Evolutionary conservation across 371 early-diverging fungal genomes (phyloP).

Genomic region (Haplosporangium sp.): DNA sequence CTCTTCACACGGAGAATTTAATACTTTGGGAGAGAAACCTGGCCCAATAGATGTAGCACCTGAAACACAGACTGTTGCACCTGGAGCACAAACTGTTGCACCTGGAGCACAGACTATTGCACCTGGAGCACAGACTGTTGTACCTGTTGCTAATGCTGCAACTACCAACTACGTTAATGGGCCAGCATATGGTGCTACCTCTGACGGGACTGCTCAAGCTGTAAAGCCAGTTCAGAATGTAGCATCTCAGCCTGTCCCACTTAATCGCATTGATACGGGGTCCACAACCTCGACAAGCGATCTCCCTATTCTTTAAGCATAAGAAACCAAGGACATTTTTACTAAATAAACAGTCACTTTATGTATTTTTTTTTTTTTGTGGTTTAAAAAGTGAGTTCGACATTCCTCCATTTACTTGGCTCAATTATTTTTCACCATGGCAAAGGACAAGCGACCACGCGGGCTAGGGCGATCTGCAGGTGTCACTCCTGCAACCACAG

Average conservation of each 20-base stretch:
- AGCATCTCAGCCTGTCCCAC: neutral
- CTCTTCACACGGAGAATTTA: neutral
- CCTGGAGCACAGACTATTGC: neutral
- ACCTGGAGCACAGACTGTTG: neutral
- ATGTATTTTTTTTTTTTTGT: slow-evolving; percentile 1
- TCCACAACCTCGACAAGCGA: slow-evolving; percentile 2
- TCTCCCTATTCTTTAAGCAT: neutral
- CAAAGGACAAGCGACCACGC: slow-evolving; percentile 41
- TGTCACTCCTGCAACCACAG: slow-evolving; percentile 1
- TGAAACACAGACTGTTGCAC: neutral
- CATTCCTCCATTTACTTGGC: neutral
- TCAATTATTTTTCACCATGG: slow-evolving; percentile 16
- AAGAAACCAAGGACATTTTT: too few species aligned
- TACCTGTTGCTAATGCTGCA: neutral
- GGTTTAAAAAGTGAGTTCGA: too few species aligned
- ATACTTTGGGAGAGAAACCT: neutral
- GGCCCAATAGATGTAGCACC: neutral
- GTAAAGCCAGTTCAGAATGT: neutral
- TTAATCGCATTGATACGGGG: slow-evolving; percentile 15
- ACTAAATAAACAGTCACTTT: neutral
- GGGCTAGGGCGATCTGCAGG: slow-evolving; percentile 43
- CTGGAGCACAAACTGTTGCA: neutral
- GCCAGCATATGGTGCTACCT: neutral
- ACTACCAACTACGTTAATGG: neutral
- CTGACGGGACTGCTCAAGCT: neutral